Evolutionary conservation across 768 basidiomycete species (phyloP), one percentile per base, ranked within the genome.

Genomic region (Calocybe indica): DNA sequence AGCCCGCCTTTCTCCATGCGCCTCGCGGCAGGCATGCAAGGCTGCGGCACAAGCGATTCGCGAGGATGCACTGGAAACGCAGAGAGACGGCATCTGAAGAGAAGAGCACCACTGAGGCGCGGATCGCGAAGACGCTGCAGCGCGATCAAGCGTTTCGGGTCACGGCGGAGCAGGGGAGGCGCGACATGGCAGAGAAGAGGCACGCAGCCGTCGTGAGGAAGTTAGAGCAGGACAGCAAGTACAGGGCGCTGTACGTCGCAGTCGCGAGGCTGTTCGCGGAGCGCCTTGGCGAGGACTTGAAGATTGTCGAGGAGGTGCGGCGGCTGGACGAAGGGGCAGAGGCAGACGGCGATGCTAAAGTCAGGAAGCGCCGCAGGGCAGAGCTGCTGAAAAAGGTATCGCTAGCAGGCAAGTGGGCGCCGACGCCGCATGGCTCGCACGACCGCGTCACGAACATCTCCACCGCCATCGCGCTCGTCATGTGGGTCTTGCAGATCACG

Each of bases 321-420:
- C 45, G 57, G 1, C 62, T 80, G 14, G 56, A 68, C 1, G 53
- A 53, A 0, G 59, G 61, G 7, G 58, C 59, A 1, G 61, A 65
- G 28, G 64, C 35, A n/a, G 42, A 33, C 12, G 30, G 42, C 11
- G 22, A 4, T 22, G 22, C 22, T 22, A 1, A 22, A 22, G 22
- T 22, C 22, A 22, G 22, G 22, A 31, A 43, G 42, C n/a, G 31
- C 28, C 31, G 35, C 31, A 30, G 61, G 5, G 51, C 60, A 5
- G 43, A 53, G 4, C 60, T 75, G 15, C 53, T 73, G 5, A 70
- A 62, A 50, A 63, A 69, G 31, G 64, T 88, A 13, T 76, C 76
- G 6, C 73, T 85, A 11, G 82, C 75, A 1, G 72, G 73, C 1
- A 89, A 88, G 60, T 88, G 85, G 85, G 84, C 83, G 0, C 85